Percentiles rank a stretch among this genome's conserved stretches.
phyloP scores from a whole-genome alignment of 2,329 filamentous ascomycete species.

The Verticillium nonalfalfae region DNA sequence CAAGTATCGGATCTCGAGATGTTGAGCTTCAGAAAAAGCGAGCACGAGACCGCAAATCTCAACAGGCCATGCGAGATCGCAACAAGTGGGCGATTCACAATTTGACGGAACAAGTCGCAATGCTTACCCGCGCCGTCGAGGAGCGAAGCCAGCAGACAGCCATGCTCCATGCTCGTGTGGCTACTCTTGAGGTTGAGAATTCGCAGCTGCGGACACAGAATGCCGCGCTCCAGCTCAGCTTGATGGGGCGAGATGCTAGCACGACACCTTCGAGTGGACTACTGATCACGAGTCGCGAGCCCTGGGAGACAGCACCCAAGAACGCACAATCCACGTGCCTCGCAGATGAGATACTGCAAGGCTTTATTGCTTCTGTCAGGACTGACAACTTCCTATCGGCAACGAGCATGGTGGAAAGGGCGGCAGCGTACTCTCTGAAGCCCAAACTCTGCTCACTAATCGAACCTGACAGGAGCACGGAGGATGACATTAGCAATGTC shows the following conservation, averaged over 20 bases:
- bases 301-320: conserved; percentile 17
- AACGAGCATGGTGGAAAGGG: conserved; percentile 4
- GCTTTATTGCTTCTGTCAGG: conserved; percentile 15
- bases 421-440: conserved; percentile 11
- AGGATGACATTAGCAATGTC: conserved; percentile 23
- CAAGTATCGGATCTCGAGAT: conserved; percentile 6
- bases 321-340: conserved; percentile 17
- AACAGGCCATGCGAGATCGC: conserved; percentile 25
- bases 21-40: conserved; percentile 21
- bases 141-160: conserved; percentile 13
- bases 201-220: conserved; percentile 20
- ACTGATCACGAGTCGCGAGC: background rate
- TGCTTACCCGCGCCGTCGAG: conserved; percentile 16
- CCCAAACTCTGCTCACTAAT: conserved; percentile 18
- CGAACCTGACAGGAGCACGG: conserved; percentile 14
- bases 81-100: conserved; percentile 22
- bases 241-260: conserved; percentile 14
- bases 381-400: conserved; percentile 8
- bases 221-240: conserved; percentile 19
- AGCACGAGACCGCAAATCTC: conserved; percentile 22
- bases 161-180: conserved; percentile 13
- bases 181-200: conserved; percentile 18
- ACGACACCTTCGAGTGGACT: background rate
- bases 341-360: conserved; percentile 21
- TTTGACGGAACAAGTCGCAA: conserved; percentile 20